Percentiles rank a stretch among this genome's conserved stretches.
Evolutionary conservation across 179 eudicot genomes (phyloP).

Genomic region (Monotropa hypopitys): DNA sequence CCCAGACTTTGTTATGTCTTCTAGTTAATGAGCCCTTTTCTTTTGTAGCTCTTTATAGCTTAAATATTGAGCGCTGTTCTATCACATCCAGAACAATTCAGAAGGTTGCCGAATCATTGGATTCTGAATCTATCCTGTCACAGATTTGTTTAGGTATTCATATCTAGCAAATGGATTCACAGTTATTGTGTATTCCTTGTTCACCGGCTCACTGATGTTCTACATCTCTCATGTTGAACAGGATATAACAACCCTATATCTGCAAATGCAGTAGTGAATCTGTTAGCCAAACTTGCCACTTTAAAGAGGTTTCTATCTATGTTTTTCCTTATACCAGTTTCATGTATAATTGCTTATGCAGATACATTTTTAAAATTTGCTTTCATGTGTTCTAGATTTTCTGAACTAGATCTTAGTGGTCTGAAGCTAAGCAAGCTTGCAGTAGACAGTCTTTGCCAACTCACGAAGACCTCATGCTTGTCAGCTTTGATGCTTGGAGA

Average conservation of each 20-base stretch:
- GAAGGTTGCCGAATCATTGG: conserved; percentile 59
- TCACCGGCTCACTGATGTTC: not conserved
- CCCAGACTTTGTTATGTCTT: not conserved
- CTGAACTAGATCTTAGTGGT: conserved; percentile 67
- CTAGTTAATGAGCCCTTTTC: not conserved
- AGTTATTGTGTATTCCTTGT: not conserved
- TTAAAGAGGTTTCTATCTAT: conserved; percentile 37
- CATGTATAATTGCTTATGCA: not conserved
- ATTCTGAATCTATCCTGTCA: conserved; percentile 45
- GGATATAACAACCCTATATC: conserved; percentile 72
- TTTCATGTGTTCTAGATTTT: conserved; percentile 38
- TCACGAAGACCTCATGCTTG: conserved; percentile 42
- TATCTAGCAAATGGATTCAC: not conserved
- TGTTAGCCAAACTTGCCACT: conserved; percentile 56
- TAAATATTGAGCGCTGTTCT: conserved; percentile 76
- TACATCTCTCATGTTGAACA: conserved; percentile 24
- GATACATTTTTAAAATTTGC: not conserved
- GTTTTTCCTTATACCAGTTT: not conserved
- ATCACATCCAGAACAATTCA: conserved; percentile 84
- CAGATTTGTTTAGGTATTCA: conserved; percentile 63
- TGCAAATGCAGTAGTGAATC: conserved; percentile 44
- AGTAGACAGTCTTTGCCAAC: conserved; percentile 57
- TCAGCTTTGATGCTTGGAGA: conserved; percentile 66
- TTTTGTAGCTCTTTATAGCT: conserved; percentile 72
- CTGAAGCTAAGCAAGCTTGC: conserved; percentile 60